phyloP scores from a whole-genome alignment of 768 basidiomycete genomes.

The Hysterangium stoloniferum region DNA sequence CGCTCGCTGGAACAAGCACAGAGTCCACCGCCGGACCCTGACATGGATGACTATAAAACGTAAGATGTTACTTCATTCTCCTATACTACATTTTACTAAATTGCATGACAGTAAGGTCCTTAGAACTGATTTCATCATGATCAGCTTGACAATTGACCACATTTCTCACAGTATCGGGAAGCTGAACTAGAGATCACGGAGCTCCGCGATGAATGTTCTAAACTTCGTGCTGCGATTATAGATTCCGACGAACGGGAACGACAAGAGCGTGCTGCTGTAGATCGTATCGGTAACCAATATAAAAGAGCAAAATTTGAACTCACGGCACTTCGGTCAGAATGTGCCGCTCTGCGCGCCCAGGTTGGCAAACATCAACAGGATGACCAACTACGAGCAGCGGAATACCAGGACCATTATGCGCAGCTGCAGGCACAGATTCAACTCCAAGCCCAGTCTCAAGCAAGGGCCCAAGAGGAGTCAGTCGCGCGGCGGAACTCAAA shows the following conservation, averaged over 20 bases:
- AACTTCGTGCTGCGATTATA: neutral
- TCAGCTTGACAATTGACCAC: neutral
- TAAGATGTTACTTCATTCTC: neutral
- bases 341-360: conserved; percentile 3
- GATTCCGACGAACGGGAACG: neutral
- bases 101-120: neutral
- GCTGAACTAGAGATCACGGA: neutral
- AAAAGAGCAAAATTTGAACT: conserved; percentile 5
- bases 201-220: neutral
- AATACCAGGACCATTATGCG: conserved; percentile 4
- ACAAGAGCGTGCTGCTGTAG: neutral
- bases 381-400: conserved; percentile 1
- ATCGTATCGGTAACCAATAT: neutral
- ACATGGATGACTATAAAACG: conserved; percentile 4
- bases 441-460: conserved; percentile 1
- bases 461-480: neutral
- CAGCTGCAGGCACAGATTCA: conserved; percentile 2
- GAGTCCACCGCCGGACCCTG: neutral
- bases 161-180: neutral
- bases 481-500: conserved; percentile 30
- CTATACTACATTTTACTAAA: too few relatives aligned
- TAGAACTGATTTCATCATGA: neutral
- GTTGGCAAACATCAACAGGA: conserved; percentile 1
- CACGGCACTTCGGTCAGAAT: conserved; percentile 1
- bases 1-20: conserved; percentile 10